Base-by-base conservation (phyloP, 805 yeast species). In the Yamadazyma paraphyllophila region DNA sequence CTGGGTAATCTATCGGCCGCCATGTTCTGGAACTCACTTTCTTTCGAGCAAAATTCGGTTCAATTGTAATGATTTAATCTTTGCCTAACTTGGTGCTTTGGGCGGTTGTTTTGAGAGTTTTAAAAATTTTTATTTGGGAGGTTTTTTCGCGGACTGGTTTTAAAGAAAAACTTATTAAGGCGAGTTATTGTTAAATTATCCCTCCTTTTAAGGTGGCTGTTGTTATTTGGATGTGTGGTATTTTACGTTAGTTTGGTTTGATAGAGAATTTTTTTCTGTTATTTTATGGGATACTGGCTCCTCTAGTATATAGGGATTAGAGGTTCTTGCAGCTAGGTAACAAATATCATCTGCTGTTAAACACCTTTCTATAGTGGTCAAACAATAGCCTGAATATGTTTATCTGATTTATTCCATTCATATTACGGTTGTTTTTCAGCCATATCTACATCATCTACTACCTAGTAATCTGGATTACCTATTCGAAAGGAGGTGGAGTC, bases 1-100 rank as follows among this genome's bases (percentile, higher is more conserved):
- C 85, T 61, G 2, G 81, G 81, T 41, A 51, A 47, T 37, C 46
- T 51, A 12, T 41, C 35, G 17, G 41, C 38, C 43, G 41, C 43
- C 45, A 42, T 42, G 16, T 32, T 7, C 32, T 32, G 36, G 36
- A n/a, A 29, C 13, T 29, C 31, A 4, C 4, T 10, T 5, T 29
- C 11, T 11, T 16, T 17, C 14, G 13, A 24, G 27, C 24, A 24
- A 36, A 17, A 13, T 17, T 12, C n/a, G 38, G 27, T 36, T n/a
- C 38, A 36, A 36, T 36, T 36, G 38, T 9, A 36, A 12, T 36
- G 27, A 24, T 15, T 17, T 20, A 36, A 36, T 14, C 38, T 20
- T 4, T 7, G 24, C 20, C 20, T 36, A 10, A 36, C 27, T 13
- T 10, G 26, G n/a, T 36, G 38, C n/a, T 15, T 36, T 36, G 38